A percentile compares a stretch with the other conserved stretches of the same genome.
Evolutionary conservation across 176 grass and related monocot species (phyloP).

Genomic region (Hordeum vulgare): MorexV3_pseudomolecules_assembly NC_058520.1:559510874-559511373

Average conservation of each 20-base stretch:
- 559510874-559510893: neutral
- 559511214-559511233: neutral
- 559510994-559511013: neutral
- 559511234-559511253: neutral
- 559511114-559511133: neutral
- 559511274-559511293: too few relatives aligned
- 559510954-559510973: conserved; percentile 2
- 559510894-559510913: neutral
- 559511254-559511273: neutral
- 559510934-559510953: conserved; percentile 12
- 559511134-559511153: neutral
- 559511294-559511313: too few relatives aligned
- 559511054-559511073: neutral
- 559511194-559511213: neutral
- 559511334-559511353: too few relatives aligned
- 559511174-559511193: neutral
- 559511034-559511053: neutral
- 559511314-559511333: too few relatives aligned
- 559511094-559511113: neutral
- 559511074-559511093: neutral
- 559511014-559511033: neutral
- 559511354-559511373: too few relatives aligned
- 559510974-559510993: neutral
- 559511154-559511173: neutral
- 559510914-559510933: neutral